Evolutionary conservation across 2,329 filamentous ascomycete species (phyloP).

Genomic region (Claviceps sp.): DNA sequence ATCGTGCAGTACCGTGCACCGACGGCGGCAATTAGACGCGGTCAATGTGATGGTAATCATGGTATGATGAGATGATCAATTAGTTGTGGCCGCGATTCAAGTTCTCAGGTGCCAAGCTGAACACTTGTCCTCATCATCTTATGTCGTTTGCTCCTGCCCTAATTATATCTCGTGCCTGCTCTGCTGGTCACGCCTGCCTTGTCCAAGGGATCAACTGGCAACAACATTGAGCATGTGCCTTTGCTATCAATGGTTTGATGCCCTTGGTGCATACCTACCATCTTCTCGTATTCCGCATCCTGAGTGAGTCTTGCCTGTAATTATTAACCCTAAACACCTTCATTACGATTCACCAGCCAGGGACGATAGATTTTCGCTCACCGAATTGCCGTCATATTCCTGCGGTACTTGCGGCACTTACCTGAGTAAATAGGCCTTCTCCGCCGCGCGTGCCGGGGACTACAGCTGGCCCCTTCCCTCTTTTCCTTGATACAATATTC

Average conservation of each 20-base stretch:
- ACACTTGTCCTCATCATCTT: too few species aligned
- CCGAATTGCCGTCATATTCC: background rate
- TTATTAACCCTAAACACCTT: conserved; percentile 1
- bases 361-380: background rate
- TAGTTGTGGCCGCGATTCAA: background rate
- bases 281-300: conserved; percentile 4
- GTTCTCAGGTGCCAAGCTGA: background rate
- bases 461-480: background rate
- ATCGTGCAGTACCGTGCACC: background rate
- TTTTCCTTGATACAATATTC: background rate
- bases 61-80: background rate
- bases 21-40: background rate
- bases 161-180: too few species aligned
- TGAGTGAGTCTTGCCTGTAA: conserved; percentile 3
- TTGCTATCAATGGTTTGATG: background rate
- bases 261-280: background rate
- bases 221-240: background rate
- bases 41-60: too few species aligned
- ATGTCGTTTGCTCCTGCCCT: too few species aligned
- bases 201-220: background rate
- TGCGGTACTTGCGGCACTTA: background rate
- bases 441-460: background rate
- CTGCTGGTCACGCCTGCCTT: conserved; percentile 1
- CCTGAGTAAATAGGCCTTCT: background rate
- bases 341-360: background rate